Evolutionary conservation across 495 filamentous ascomycete genomes (phyloP), one percentile per base, ranked within the genome.

Genomic region (Paragyromitra xinjiangensis): DNA sequence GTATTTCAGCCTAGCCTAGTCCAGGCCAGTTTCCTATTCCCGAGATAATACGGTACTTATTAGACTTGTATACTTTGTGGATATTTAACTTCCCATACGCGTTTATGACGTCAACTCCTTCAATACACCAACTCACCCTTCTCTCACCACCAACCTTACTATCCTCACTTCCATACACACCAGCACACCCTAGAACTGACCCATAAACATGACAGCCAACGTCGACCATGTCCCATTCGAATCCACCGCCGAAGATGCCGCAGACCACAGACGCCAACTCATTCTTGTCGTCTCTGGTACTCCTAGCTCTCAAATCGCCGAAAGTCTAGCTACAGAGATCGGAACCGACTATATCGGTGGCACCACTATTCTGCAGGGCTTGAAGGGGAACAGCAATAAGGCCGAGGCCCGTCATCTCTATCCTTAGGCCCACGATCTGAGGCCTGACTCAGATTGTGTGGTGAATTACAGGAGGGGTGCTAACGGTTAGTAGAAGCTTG

Each of bases 251-350:
- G 58, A 22, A 69, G 55, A 69, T 26, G 24, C 65, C 19, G 53
- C 55, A 16, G 65, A 69, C 44, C 53, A 75, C 11, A 50, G 55
- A 16, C 71, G 64, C 42, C 64, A 75, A 9, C 64, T 75, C 55
- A 75, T 69, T 19, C 40, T 75, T n/a, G 71, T 69, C 14, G 64
- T 75, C 64, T 75, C 64, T 1, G 64, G 71, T 14, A 58, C 67
- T 16, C 29, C 53, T 0, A 69, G 64, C 8, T 42, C 29, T 29
- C n/a, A 62, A 40, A 58, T 69, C 22, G 71, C 64, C 5, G 71
- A 69, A 37, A 16, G 51, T 61, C 64, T 75, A 39, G 55, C 64
- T 14, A 56, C 64, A 3, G 71, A 69, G 40, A 63, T 75, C 14
- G 71, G 53, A 53, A 61, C 45, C 40, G 56, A 62, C 53, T 75